Conservation (phyloP, 441 rosid genomes). For the Pelargonium citronellum region DNA sequence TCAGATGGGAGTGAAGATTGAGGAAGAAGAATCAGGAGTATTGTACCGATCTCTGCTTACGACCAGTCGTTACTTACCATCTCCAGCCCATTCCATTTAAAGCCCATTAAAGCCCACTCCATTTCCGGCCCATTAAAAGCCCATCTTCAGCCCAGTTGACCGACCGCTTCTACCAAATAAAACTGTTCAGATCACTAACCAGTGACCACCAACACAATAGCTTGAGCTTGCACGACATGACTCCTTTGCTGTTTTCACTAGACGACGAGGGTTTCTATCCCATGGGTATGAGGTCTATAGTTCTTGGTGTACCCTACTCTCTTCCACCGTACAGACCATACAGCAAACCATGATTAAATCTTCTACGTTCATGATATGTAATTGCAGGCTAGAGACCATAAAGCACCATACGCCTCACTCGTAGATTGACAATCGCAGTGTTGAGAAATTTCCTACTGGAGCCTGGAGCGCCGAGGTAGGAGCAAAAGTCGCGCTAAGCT, state of each 20-base stretch:
- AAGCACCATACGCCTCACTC: background rate
- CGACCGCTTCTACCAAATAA: too few species aligned
- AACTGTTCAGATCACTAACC: too few species aligned
- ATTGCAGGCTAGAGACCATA: background rate
- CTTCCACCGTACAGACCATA: background rate
- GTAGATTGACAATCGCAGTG: background rate
- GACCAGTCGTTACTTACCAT: background rate
- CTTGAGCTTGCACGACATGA: too few species aligned
- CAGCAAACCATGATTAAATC: background rate
- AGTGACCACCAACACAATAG: too few species aligned
- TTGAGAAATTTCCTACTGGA: constrained; percentile 1
- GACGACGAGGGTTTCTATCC: background rate
- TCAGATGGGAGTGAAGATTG: background rate
- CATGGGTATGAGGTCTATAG: background rate
- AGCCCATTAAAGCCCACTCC: background rate
- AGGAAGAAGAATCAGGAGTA: background rate
- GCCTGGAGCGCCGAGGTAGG: background rate
- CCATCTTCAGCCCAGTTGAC: background rate
- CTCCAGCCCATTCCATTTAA: background rate
- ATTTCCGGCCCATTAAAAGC: too few species aligned
- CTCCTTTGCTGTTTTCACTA: background rate
- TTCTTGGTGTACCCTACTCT: background rate
- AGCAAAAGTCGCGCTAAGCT: background rate
- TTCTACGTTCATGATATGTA: background rate
- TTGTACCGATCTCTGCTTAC: background rate